Evolutionary conservation across 2,329 filamentous ascomycete genomes (phyloP).

Genomic region (Hymenotorrendiella dingleyae): DNA sequence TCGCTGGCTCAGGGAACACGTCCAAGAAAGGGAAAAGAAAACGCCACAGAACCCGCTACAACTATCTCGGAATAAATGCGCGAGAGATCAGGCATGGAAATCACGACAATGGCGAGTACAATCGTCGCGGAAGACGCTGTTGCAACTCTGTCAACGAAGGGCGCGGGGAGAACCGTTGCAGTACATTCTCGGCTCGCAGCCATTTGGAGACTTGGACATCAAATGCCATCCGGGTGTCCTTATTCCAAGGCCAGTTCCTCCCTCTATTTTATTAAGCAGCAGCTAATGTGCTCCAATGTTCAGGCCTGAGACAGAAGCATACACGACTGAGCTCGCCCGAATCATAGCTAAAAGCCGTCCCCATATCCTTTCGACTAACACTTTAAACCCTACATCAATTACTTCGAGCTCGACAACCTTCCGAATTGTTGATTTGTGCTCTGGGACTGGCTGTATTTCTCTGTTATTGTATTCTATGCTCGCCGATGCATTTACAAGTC

Average conservation of each 20-base stretch:
- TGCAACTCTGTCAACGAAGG: slow-evolving; percentile 42
- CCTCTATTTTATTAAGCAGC: neutral
- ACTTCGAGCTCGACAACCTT: too few species aligned
- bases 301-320: slow-evolving; percentile 65
- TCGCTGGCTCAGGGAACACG: slow-evolving; percentile 64
- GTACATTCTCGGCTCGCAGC: slow-evolving; percentile 83
- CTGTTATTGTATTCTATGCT: slow-evolving; percentile 66
- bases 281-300: slow-evolving; percentile 5
- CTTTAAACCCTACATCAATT: too few species aligned
- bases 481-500: slow-evolving; percentile 28
- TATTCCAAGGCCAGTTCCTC: slow-evolving; percentile 61
- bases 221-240: slow-evolving; percentile 70
- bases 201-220: slow-evolving; percentile 79
- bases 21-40: slow-evolving; percentile 32
- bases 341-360: neutral
- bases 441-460: slow-evolving; percentile 85
- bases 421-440: slow-evolving; percentile 77
- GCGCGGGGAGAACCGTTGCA: slow-evolving; percentile 71
- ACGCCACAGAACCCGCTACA: neutral
- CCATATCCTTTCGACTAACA: too few species aligned
- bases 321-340: slow-evolving; percentile 49
- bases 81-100: slow-evolving; percentile 22
- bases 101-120: slow-evolving; percentile 6
- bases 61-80: too few species aligned
- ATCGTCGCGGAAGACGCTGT: too few species aligned